These are phyloP conservation scores for Fusarium gaditjirri DNA, from an alignment of 2,329 filamentous ascomycete species.

Conservation along the genomic window DNA sequence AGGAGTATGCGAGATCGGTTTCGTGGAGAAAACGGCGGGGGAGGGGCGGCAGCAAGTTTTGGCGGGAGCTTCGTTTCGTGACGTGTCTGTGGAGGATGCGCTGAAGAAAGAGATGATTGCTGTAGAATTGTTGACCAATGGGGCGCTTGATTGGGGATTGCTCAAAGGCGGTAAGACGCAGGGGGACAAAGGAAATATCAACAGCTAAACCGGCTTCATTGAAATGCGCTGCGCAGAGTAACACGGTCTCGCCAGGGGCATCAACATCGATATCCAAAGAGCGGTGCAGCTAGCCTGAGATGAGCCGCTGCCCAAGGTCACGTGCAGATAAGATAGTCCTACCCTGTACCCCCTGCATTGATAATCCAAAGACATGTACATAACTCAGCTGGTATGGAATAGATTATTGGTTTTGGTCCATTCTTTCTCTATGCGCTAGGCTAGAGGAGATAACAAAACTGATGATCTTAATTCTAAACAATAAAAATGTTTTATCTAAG, in stretches of 20 bases:
- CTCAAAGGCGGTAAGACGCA: slow-evolving; percentile 16
- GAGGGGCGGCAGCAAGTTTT: slow-evolving; percentile 37
- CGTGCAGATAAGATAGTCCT: neutral
- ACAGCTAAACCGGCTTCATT: slow-evolving; percentile 13
- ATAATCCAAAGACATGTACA: fast-evolving
- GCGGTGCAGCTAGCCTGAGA: slow-evolving; percentile 29
- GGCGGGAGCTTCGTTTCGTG: slow-evolving; percentile 37
- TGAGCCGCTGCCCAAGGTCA: slow-evolving; percentile 15
- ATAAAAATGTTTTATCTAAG: fast-evolving
- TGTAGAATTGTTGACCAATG: slow-evolving; percentile 13
- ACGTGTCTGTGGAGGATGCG: slow-evolving; percentile 39
- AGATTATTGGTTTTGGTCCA: neutral
- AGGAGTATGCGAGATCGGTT: slow-evolving; percentile 19
- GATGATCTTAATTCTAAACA: fast-evolving
- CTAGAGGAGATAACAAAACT: neutral
- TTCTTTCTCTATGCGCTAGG: neutral
- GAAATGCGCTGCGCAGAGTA: slow-evolving; percentile 26
- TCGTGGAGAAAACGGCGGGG: slow-evolving; percentile 37
- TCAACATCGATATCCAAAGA: slow-evolving; percentile 29
- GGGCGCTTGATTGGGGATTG: neutral
- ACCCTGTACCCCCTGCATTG: neutral
- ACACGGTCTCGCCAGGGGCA: slow-evolving; percentile 35
- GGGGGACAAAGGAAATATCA: slow-evolving; percentile 28
- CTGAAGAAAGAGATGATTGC: slow-evolving; percentile 12
- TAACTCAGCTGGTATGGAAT: neutral